phyloP scores from a whole-genome alignment of 148 eudicot species.

The Suaeda aralocaspica region DNA sequence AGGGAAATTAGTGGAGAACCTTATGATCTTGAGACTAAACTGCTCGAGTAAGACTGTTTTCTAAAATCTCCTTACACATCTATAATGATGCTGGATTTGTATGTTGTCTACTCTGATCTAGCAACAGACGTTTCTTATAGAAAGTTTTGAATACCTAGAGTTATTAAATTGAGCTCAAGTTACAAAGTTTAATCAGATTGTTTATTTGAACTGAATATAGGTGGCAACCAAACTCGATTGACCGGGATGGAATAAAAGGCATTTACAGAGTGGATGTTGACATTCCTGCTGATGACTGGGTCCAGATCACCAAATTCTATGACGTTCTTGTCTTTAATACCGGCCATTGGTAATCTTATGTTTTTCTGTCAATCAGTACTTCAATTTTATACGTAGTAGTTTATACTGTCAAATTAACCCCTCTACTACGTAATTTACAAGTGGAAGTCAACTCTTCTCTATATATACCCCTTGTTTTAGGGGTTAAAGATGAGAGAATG shows the following conservation, averaged over 20 bases:
- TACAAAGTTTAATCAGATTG: background rate
- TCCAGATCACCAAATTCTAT: constrained; percentile 56
- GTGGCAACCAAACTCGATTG: constrained; percentile 68
- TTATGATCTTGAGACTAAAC: background rate
- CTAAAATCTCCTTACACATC: too few relatives aligned
- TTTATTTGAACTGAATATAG: constrained; percentile 29
- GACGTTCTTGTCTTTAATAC: constrained; percentile 84
- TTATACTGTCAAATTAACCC: background rate
- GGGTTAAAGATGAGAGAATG: background rate
- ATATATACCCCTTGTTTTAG: constrained; percentile 1
- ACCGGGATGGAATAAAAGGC: constrained; percentile 58
- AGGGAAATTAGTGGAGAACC: background rate
- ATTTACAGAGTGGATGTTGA: constrained; percentile 82
- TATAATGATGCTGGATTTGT: background rate
- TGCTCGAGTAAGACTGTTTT: background rate
- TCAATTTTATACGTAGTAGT: background rate
- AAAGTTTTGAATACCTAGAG: too few relatives aligned
- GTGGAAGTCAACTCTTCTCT: background rate
- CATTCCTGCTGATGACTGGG: constrained; percentile 86
- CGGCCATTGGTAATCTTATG: constrained; percentile 70
- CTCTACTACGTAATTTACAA: background rate
- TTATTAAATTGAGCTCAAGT: too few relatives aligned
- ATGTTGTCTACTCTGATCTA: background rate
- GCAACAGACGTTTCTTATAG: too few relatives aligned
- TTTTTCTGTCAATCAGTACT: constrained; percentile 4